phyloP scores from a whole-genome alignment of 208 protist genomes.

The Wallacemonas sp. region DNA sequence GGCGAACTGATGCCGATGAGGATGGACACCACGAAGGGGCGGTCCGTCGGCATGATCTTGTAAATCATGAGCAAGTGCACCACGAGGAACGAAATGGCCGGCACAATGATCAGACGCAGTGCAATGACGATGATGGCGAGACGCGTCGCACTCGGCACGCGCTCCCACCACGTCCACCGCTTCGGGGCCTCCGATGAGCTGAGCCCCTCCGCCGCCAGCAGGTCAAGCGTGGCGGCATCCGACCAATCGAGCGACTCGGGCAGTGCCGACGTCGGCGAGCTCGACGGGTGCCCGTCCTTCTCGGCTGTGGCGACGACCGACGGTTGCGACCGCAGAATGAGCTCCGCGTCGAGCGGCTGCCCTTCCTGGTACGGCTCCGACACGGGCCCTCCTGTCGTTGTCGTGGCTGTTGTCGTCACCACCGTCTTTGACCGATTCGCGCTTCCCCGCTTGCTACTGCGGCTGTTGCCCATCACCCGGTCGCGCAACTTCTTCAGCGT shows the following conservation, averaged over 20 bases:
- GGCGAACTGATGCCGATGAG: conserved; percentile 64
- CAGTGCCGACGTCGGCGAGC: neutral
- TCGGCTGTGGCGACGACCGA: neutral
- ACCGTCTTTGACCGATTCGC: neutral
- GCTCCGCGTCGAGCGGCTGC: neutral
- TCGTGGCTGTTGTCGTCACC: neutral
- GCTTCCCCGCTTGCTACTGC: neutral
- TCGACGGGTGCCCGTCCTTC: neutral
- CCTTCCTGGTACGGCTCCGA: neutral
- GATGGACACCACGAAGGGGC: conserved; percentile 61
- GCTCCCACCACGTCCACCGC: conserved; percentile 9
- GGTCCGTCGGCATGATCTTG: conserved; percentile 47
- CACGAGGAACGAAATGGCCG: conserved; percentile 51
- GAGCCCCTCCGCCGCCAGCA: neutral
- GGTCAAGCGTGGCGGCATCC: neutral
- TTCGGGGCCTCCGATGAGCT: neutral
- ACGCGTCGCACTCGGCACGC: conserved; percentile 23
- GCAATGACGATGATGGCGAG: conserved; percentile 40
- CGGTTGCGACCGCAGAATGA: conserved; percentile 9
- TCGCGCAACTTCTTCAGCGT: conserved; percentile 1
- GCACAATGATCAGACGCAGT: conserved; percentile 62
- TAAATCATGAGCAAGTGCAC: conserved; percentile 48
- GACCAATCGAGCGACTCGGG: neutral
- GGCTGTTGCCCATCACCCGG: neutral
- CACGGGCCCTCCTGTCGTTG: neutral